Evolutionary conservation across 1,284 basidiomycete genomes (phyloP).

Genomic region (Thecaphora thlaspeos): DNA sequence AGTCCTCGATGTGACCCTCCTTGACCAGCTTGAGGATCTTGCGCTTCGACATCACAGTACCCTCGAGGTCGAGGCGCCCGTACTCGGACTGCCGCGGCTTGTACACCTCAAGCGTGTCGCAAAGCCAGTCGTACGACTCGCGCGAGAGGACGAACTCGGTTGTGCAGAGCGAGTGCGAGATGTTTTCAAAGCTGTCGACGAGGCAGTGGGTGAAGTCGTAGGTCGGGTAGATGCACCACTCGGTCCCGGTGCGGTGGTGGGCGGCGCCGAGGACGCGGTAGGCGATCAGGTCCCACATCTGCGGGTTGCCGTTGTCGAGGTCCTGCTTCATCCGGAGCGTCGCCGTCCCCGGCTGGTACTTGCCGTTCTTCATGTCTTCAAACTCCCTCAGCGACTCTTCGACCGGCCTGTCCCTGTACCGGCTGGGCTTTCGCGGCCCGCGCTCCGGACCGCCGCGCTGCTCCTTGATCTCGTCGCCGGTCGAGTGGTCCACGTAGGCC

Average conservation of each 20-base stretch:
- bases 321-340: slow-evolving; percentile 95
- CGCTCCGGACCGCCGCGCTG: slow-evolving; percentile 82
- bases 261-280: slow-evolving; percentile 78
- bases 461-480: slow-evolving; percentile 83
- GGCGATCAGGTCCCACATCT: slow-evolving; percentile 96
- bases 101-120: slow-evolving; percentile 76
- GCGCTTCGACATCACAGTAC: slow-evolving; percentile 95
- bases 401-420: slow-evolving; percentile 74
- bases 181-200: slow-evolving; percentile 92
- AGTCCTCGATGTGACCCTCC: slow-evolving; percentile 75
- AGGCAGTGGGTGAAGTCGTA: slow-evolving; percentile 98
- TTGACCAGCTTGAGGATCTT: slow-evolving; percentile 97
- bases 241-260: slow-evolving; percentile 91
- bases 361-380: slow-evolving; percentile 81
- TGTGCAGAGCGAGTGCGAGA: slow-evolving; percentile 94
- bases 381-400: slow-evolving; percentile 86
- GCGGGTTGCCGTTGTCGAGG: slow-evolving; percentile 90
- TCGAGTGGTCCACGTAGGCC: slow-evolving; percentile 92
- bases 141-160: slow-evolving; percentile 99
- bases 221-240: slow-evolving; percentile 97
- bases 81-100: slow-evolving; percentile 87
- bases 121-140: slow-evolving; percentile 97
- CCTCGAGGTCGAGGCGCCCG: slow-evolving; percentile 93
- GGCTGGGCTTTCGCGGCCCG: slow-evolving; percentile 74
- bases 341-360: slow-evolving; percentile 81